phyloP scores from a whole-genome alignment of 768 basidiomycete species.

The Pleurotus sapidus region DNA sequence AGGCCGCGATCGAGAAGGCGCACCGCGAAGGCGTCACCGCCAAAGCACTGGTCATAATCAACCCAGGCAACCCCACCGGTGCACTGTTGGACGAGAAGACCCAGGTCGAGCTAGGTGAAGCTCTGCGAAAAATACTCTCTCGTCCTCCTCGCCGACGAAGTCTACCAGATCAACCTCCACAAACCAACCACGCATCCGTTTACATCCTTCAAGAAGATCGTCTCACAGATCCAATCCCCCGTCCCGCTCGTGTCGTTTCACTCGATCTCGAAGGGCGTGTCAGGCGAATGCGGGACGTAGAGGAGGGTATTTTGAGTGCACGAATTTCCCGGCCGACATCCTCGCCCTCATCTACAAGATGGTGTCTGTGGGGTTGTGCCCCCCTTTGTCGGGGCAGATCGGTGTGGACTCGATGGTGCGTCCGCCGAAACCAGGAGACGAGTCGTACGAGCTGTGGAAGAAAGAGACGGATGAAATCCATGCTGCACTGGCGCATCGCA shows the following conservation, averaged over 20 bases:
- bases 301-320: conserved; percentile 94
- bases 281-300: conserved; percentile 96
- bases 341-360: conserved; percentile 94
- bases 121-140: conserved; percentile 84
- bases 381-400: conserved; percentile 88
- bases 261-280: conserved; percentile 95
- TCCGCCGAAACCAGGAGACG: conserved; percentile 77
- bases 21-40: conserved; percentile 56
- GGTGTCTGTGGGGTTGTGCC: conserved; percentile 87
- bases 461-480: conserved; percentile 83
- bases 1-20: conserved; percentile 64
- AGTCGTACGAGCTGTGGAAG: conserved; percentile 78
- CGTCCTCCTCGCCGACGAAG: conserved; percentile 94
- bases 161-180: conserved; percentile 95
- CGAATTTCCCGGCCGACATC: conserved; percentile 76
- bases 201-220: conserved; percentile 90
- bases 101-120: conserved; percentile 69
- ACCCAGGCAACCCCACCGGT: conserved; percentile 98
- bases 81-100: conserved; percentile 70
- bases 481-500: conserved; percentile 67
- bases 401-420: conserved; percentile 94
- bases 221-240: conserved; percentile 62
- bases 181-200: conserved; percentile 65
- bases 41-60: conserved; percentile 94
- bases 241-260: conserved; percentile 93